Conservation (phyloP, 306 rosid species). For the Styphnolobium japonicum region DNA sequence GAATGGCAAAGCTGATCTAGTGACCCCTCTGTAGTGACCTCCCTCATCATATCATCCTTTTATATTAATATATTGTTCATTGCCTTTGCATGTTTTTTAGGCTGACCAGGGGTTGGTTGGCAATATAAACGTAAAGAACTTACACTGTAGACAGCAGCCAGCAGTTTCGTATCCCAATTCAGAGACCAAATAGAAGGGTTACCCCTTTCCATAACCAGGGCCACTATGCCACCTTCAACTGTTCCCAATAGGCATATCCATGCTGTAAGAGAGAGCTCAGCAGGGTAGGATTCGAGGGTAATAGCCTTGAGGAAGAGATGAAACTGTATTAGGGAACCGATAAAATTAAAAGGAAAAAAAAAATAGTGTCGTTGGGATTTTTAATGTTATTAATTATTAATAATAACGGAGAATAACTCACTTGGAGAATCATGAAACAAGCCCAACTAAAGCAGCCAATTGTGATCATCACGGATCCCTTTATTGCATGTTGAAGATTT, state of each 20-base stretch:
- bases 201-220: conserved; percentile 72
- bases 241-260: conserved; percentile 94
- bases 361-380: not conserved
- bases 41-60: not conserved
- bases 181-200: conserved; percentile 66
- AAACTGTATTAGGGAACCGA: conserved; percentile 9
- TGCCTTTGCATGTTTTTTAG: not conserved
- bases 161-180: conserved; percentile 67
- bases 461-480: conserved; percentile 78
- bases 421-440: conserved; percentile 83
- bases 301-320: conserved; percentile 48
- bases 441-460: conserved; percentile 87
- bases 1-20: not conserved
- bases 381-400: not conserved
- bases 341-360: not conserved
- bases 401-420: conserved; percentile 12
- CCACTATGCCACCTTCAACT: conserved; percentile 70
- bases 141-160: conserved; percentile 77
- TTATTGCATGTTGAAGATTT: conserved; percentile 54
- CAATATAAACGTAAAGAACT: conserved; percentile 8
- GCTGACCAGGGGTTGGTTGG: not conserved
- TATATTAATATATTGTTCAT: not conserved
- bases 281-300: conserved; percentile 79
- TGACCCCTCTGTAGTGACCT: not conserved
- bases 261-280: conserved; percentile 90